Base-by-base conservation (phyloP, 805 yeast genomes). In the Pichia nanzhaoensis region DNA sequence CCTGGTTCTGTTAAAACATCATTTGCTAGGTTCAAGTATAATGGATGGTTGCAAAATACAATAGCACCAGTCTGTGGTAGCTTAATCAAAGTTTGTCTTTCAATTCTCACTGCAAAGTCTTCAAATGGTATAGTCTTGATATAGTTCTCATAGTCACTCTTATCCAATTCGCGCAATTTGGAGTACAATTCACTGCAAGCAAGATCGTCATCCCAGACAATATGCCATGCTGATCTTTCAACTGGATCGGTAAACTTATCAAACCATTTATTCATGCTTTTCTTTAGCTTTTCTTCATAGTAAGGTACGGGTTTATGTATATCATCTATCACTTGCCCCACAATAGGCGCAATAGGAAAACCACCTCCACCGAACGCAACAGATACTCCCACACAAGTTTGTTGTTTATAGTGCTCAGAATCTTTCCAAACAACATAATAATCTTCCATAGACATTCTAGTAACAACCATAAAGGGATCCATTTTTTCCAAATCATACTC, bases 361-460 rank as follows among this genome's bases (percentile, higher is more conserved):
- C 75, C 70, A 8, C 78, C 78, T 13, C 78, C 78, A 4, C 75
- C 75, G 56, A 73, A 74, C 3, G 74, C 73, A 18, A 73, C 78
- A 0, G 76, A 74, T 1, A 74, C 74, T 1, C 75, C 78, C 34
- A 69, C 72, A 54, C 75, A 61, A 5, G 33, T 30, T 53, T 71
- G 70, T 53, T 69, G 71, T 36, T 51, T 37, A 0, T 68, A 71
- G 30, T 61, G 53, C 0, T 65, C 66, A n/a, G 32, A 22, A 46
- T 65, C 62, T 44, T 68, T 64, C 49, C 53, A 47, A 18, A 68
- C 72, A 5, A 74, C 48, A 49, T 71, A 74, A 46, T 70, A 70
- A 55, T 74, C 78, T 51, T 74, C 78, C 63, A 73, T 74, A 22
- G 78, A 71, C 57, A 74, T 60, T 42, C 66, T 71, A 7, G 74